Evolutionary conservation across 164 flowering plant genomes (phyloP).

Genomic region (Dillenia suffruticosa): DNA sequence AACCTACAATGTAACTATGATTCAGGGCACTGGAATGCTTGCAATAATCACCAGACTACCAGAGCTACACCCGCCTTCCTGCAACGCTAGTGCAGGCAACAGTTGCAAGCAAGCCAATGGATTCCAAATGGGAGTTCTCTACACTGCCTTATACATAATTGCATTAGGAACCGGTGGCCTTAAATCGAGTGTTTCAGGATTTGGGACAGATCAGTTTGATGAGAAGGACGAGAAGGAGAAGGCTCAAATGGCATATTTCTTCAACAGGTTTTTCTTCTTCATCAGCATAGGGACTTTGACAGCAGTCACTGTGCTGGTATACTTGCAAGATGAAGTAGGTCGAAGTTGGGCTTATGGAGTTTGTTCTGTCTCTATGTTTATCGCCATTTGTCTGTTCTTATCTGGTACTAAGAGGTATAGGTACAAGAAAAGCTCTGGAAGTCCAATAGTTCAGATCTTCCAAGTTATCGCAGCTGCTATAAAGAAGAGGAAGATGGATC

Average conservation of each 20-base stretch:
- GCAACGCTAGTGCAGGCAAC: constrained; percentile 16
- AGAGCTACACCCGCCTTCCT: constrained; percentile 67
- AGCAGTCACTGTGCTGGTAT: constrained; percentile 86
- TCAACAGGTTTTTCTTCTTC: constrained; percentile 79
- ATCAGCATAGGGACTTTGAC: constrained; percentile 62
- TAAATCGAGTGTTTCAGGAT: constrained; percentile 88
- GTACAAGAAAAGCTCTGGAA: constrained; percentile 60
- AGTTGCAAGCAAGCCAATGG: constrained; percentile 51
- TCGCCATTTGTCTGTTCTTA: constrained; percentile 55
- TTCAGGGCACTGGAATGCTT: constrained; percentile 64
- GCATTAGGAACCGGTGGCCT: constrained; percentile 92
- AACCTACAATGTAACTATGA: constrained; percentile 1
- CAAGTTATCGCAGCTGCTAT: constrained; percentile 61
- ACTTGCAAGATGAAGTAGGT: constrained; percentile 82
- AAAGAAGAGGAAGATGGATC: constrained; percentile 42
- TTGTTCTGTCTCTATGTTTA: constrained; percentile 53
- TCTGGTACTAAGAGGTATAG: constrained; percentile 63
- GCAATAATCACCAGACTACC: constrained; percentile 56
- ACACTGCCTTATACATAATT: constrained; percentile 58
- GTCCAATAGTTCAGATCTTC: constrained; percentile 65
- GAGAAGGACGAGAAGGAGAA: constrained; percentile 72
- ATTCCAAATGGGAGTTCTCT: constrained; percentile 68
- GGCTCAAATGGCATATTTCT: constrained; percentile 72
- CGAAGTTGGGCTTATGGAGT: constrained; percentile 77
- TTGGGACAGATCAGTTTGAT: constrained; percentile 87